Percentiles rank a stretch among this genome's conserved stretches.
Conservation (phyloP, 2,329 filamentous ascomycete species). For the Atkinsonella texensis region DNA sequence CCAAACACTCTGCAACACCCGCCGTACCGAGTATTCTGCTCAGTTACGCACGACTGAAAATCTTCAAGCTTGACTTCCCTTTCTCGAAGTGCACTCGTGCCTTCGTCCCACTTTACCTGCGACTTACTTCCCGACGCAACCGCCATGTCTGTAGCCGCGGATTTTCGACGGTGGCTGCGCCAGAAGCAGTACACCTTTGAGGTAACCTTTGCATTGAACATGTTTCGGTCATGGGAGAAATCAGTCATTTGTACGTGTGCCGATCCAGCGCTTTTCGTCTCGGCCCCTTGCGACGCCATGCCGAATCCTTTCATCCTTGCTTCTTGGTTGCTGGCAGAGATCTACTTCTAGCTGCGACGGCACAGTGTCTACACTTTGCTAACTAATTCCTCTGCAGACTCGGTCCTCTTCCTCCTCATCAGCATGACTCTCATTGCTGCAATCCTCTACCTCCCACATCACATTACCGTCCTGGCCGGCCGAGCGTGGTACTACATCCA, state of each 20-base stretch:
- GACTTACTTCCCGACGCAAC: background rate
- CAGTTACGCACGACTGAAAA: background rate
- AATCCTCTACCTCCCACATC: slow-evolving; percentile 86
- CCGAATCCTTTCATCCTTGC: background rate
- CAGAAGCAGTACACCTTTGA: slow-evolving; percentile 98
- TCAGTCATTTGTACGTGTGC: slow-evolving; percentile 82
- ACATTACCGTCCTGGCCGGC: slow-evolving; percentile 68
- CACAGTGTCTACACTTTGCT: background rate
- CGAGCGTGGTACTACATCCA: slow-evolving; percentile 92
- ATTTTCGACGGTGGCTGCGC: slow-evolving; percentile 71
- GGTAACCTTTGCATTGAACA: slow-evolving; percentile 92
- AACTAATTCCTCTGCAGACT: slow-evolving; percentile 47
- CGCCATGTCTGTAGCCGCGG: slow-evolving; percentile 7
- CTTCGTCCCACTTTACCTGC: background rate
- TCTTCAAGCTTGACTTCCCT: background rate
- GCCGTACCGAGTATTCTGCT: background rate
- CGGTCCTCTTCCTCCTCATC: slow-evolving; percentile 79
- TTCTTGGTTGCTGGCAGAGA: too few relatives aligned
- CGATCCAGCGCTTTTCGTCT: background rate
- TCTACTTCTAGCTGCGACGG: too few relatives aligned
- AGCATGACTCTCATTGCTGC: slow-evolving; percentile 77
- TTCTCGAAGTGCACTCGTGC: background rate
- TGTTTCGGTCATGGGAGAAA: slow-evolving; percentile 92
- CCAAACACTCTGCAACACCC: background rate
- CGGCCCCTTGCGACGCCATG: background rate